Percentiles rank a stretch among this genome's conserved stretches.
Evolutionary conservation across 177 flowering plant genomes (phyloP).

Genomic region (Telopea speciosissima): DNA sequence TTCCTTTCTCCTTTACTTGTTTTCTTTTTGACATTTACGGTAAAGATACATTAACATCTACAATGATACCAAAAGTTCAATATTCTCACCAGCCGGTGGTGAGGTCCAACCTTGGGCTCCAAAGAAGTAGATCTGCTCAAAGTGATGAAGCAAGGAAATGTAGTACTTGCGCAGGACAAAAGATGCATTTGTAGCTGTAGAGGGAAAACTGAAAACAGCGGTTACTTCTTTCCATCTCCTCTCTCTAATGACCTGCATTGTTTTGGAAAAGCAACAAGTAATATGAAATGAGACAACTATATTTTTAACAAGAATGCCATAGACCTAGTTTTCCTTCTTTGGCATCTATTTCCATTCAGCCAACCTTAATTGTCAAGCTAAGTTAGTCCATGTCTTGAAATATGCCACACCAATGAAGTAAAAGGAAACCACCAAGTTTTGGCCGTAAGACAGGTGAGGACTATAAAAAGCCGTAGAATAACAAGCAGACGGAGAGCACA

Average conservation of each 20-base stretch:
- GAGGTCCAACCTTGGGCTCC: constrained; percentile 46
- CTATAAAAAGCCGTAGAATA: background rate
- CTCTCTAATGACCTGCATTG: constrained; percentile 56
- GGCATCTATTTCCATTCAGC: background rate
- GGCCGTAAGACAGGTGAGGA: no score
- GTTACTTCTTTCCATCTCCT: constrained; percentile 83
- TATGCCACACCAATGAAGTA: no score
- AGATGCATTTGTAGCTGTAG: constrained; percentile 76
- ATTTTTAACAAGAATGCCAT: background rate
- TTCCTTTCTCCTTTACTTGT: background rate
- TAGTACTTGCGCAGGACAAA: constrained; percentile 79
- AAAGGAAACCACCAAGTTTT: no score
- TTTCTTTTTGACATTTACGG: background rate
- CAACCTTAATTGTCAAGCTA: background rate
- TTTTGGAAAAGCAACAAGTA: background rate
- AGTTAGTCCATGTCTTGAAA: no score
- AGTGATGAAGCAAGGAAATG: constrained; percentile 64
- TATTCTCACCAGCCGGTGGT: constrained; percentile 34
- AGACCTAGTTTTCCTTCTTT: background rate
- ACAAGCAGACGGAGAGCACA: background rate
- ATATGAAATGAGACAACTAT: background rate
- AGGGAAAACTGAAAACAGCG: constrained; percentile 54
- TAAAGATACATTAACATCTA: background rate
- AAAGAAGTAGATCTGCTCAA: constrained; percentile 78
- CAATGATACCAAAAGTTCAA: background rate